Evolutionary conservation across 2,329 filamentous ascomycete genomes (phyloP).

Genomic region (Hysterium pulicare): DNA sequence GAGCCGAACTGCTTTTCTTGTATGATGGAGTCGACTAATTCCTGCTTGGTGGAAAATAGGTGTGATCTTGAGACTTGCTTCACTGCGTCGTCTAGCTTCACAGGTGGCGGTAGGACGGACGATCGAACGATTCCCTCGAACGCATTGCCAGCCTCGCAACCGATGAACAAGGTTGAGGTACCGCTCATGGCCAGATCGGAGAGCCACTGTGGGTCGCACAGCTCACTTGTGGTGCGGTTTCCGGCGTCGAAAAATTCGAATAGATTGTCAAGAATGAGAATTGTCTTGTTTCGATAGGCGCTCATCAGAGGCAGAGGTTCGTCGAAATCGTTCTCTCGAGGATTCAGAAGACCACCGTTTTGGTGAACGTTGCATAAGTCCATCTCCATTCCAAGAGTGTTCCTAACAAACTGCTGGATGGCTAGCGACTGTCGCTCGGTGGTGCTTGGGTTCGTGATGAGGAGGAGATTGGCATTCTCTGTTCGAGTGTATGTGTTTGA

Average conservation of each 20-base stretch:
- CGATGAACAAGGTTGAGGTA: constrained; percentile 5
- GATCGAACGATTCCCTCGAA: too few relatives aligned
- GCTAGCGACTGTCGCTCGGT: constrained; percentile 3
- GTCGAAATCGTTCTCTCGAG: not conserved
- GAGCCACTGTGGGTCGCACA: constrained; percentile 7
- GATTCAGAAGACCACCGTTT: constrained; percentile 4
- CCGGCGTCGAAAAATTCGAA: constrained; percentile 6
- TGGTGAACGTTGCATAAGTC: constrained; percentile 8
- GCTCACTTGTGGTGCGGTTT: not conserved
- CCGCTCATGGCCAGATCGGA: constrained; percentile 1
- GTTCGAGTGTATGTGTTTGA: constrained; percentile 4
- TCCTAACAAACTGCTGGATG: constrained; percentile 7
- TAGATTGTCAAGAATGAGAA: constrained; percentile 4
- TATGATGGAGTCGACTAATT: constrained; percentile 1
- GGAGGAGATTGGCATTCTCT: constrained; percentile 5
- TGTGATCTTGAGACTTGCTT: not conserved
- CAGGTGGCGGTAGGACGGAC: not conserved
- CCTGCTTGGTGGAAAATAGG: not conserved
- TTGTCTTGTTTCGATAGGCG: constrained; percentile 5
- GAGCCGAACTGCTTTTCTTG: constrained; percentile 5
- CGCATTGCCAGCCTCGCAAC: not conserved
- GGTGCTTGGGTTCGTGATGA: constrained; percentile 7
- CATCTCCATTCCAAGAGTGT: constrained; percentile 5
- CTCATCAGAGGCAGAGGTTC: not conserved
- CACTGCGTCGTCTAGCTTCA: not conserved